Conservation (phyloP, 169 alveolate species). For the Cryptosporidium ryanae region DNA sequence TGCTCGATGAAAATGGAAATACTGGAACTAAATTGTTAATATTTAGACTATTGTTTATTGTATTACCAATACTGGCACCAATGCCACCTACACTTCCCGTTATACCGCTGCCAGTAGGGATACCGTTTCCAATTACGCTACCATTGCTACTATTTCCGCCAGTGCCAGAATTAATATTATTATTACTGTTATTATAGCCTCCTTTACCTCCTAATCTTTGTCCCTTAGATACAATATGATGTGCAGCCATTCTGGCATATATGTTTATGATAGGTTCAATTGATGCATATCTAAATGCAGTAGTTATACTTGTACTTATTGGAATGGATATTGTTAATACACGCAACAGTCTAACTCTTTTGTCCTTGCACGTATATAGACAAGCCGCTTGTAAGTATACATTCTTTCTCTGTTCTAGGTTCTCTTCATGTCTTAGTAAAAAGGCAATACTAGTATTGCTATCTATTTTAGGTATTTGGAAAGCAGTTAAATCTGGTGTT, state of each 20-base stretch:
- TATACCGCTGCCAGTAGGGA: neutral
- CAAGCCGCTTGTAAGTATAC: conserved; percentile 81
- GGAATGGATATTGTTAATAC: conserved; percentile 66
- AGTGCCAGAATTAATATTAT: neutral
- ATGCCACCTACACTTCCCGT: conserved; percentile 9
- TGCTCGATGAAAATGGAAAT: conserved; percentile 45
- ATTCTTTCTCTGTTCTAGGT: conserved; percentile 77
- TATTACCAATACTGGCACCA: neutral
- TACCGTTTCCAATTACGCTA: conserved; percentile 2
- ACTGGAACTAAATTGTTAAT: conserved; percentile 33
- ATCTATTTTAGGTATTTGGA: conserved; percentile 78
- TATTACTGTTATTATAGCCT: neutral
- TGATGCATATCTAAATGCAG: conserved; percentile 74
- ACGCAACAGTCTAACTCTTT: conserved; percentile 40
- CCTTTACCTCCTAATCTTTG: conserved; percentile 18
- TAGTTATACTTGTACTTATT: conserved; percentile 51
- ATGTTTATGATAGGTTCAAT: conserved; percentile 54
- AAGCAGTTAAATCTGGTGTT: conserved; percentile 76
- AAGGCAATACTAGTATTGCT: conserved; percentile 76
- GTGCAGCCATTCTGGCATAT: conserved; percentile 74
- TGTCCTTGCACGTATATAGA: conserved; percentile 68
- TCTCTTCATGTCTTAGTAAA: conserved; percentile 76
- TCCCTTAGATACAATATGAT: conserved; percentile 63
- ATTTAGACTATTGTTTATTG: neutral
- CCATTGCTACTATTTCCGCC: neutral